Evolutionary conservation across 169 alveolate species (phyloP).

Genomic region (Cryptosporidium canis): DNA sequence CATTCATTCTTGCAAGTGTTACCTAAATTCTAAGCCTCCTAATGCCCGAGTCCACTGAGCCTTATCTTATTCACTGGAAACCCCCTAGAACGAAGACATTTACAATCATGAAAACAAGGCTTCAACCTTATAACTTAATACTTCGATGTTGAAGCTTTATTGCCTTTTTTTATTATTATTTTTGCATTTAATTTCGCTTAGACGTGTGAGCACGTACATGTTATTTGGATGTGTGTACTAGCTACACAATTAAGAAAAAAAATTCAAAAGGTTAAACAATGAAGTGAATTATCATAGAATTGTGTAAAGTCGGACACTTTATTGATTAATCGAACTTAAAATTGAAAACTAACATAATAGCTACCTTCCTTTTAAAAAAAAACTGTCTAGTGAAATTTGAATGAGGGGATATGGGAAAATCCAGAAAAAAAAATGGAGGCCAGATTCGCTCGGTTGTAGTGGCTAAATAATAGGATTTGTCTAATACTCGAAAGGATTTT

Average conservation of each 20-base stretch:
- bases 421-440: not conserved
- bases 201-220: conserved; percentile 74
- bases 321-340: not conserved
- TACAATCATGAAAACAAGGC: not conserved
- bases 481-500: conserved; percentile 8
- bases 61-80: not conserved
- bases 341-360: not conserved
- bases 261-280: not conserved
- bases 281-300: not conserved
- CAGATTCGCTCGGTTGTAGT: conserved; percentile 2
- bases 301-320: not conserved
- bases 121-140: not conserved
- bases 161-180: not conserved
- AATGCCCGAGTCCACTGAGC: not conserved
- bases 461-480: conserved; percentile 1
- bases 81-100: not conserved
- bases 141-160: not conserved
- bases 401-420: conserved; percentile 2
- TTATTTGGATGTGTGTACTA: conserved; percentile 16
- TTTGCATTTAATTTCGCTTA: not conserved
- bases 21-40: not conserved
- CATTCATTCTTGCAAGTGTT: not conserved
- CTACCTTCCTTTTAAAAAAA: too few relatives aligned
- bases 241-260: not conserved
- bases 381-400: too few relatives aligned